Percentiles rank a stretch among this genome's conserved stretches.
These are phyloP conservation scores for Vaccinium corymbosum DNA, from an alignment of 148 eudicot genomes.

Conservation along the genomic window DNA sequence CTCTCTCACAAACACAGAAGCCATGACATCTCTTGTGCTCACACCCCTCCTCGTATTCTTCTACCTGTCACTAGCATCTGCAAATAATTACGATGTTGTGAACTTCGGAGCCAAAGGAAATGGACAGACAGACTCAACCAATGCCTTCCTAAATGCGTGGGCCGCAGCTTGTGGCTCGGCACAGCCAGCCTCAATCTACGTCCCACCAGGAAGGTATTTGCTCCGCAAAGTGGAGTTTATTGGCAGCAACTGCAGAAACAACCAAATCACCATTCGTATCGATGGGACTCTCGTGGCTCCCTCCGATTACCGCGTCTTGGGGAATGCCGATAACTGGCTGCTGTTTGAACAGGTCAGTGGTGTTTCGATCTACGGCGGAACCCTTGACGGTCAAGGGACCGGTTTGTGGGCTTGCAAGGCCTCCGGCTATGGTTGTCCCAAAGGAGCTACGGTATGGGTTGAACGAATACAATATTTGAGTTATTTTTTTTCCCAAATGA, in stretches of 20 bases:
- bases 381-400: constrained; percentile 45
- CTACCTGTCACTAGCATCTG: background rate
- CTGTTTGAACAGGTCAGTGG: constrained; percentile 32
- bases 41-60: constrained; percentile 10
- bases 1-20: background rate
- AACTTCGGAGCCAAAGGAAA: constrained; percentile 43
- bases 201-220: constrained; percentile 53
- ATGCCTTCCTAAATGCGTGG: constrained; percentile 50
- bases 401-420: constrained; percentile 47
- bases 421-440: constrained; percentile 34
- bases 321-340: constrained; percentile 31
- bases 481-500: too few relatives aligned
- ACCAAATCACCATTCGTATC: constrained; percentile 27
- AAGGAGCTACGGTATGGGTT: constrained; percentile 44
- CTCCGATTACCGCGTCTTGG: constrained; percentile 27
- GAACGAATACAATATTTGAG: background rate
- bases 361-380: constrained; percentile 34
- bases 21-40: background rate
- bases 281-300: constrained; percentile 55
- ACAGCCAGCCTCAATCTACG: constrained; percentile 28
- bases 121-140: constrained; percentile 43
- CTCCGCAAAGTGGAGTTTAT: constrained; percentile 23
- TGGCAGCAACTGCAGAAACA: constrained; percentile 29
- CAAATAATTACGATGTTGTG: constrained; percentile 28
- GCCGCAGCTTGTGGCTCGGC: constrained; percentile 37